Conservation (phyloP, 805 yeast species). For the Starmerella etchellsii region DNA sequence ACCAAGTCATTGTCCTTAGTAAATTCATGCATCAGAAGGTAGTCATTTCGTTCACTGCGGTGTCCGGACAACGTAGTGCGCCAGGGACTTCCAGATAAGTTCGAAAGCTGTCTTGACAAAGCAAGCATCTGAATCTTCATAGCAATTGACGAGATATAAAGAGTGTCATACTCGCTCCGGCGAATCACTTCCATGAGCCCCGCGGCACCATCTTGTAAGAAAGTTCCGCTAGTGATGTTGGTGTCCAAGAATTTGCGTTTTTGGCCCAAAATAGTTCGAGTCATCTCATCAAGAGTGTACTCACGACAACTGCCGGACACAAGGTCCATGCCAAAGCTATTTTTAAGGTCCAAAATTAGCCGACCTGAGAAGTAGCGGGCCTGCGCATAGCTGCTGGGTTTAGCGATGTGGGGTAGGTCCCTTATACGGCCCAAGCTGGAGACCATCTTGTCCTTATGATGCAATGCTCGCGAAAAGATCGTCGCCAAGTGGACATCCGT, state of each 20-base stretch:
- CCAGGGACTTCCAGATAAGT: conserved; percentile 96
- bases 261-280: conserved; percentile 57
- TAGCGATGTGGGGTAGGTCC: conserved; percentile 6
- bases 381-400: conserved; percentile 32
- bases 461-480: conserved; percentile 67
- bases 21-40: conserved; percentile 82
- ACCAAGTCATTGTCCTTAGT: conserved; percentile 64
- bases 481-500: conserved; percentile 71
- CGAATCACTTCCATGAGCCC: conserved; percentile 56
- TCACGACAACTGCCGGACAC: conserved; percentile 75
- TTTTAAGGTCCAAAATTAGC: conserved; percentile 79
- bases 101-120: conserved; percentile 79
- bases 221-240: conserved; percentile 44
- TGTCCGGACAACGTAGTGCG: conserved; percentile 88
- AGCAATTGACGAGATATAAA: conserved; percentile 64
- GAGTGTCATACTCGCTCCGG: conserved; percentile 55
- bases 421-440: conserved; percentile 59
- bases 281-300: conserved; percentile 91
- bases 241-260: conserved; percentile 46
- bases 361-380: conserved; percentile 74
- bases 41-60: conserved; percentile 91
- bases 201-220: conserved; percentile 43
- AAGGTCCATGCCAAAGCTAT: conserved; percentile 87
- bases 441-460: conserved; percentile 48
- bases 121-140: conserved; percentile 75